phyloP scores from a whole-genome alignment of 345 rosid species.

The Cardamine chenopodiifolia region DNA sequence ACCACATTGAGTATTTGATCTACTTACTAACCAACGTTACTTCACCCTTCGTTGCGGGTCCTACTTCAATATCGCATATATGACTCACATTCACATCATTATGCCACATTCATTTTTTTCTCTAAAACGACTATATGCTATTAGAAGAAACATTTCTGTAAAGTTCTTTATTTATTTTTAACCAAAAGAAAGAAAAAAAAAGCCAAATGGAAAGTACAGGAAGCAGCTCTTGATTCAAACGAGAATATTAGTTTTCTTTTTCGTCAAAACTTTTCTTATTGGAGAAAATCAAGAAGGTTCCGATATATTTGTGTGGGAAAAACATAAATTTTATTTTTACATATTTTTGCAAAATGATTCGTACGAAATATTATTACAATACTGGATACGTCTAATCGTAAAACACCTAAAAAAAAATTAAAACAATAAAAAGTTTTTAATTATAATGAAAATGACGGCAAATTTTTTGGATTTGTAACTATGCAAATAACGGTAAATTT shows the following conservation, averaged over 20 bases:
- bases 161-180: neutral
- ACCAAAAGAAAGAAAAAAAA: neutral
- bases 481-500: too few species aligned
- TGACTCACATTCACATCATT: constrained; percentile 30
- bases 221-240: constrained; percentile 29
- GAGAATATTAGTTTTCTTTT: constrained; percentile 40
- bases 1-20: constrained; percentile 34
- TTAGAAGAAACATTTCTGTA: constrained; percentile 7
- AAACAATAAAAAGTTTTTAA: too few species aligned
- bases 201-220: constrained; percentile 33
- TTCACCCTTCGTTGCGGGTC: constrained; percentile 12
- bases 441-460: too few species aligned
- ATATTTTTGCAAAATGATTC: too few species aligned
- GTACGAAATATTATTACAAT: too few species aligned
- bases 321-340: too few species aligned
- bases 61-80: constrained; percentile 17
- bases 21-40: constrained; percentile 26
- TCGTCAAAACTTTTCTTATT: too few species aligned
- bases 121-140: constrained; percentile 13
- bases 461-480: too few species aligned
- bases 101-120: constrained; percentile 17
- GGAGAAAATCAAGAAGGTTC: too few species aligned
- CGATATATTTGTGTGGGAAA: too few species aligned
- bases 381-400: too few species aligned
- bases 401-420: too few species aligned